Conservation (phyloP, 805 yeast species). For the Barnettozyma vustinii region DNA sequence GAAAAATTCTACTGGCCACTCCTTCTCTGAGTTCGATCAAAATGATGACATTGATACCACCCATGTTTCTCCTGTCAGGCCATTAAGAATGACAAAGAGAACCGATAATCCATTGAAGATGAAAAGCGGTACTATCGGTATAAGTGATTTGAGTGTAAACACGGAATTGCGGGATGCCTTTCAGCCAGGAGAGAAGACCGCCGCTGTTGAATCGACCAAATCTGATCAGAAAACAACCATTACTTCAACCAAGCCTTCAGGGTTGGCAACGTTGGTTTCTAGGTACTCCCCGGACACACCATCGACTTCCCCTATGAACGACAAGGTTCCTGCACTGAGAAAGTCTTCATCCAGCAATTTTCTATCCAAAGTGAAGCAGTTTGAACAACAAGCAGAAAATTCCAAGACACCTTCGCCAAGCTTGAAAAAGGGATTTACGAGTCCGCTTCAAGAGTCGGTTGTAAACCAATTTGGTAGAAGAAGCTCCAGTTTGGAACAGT, state of each 20-base stretch:
- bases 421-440: slow-evolving; percentile 9
- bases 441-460: slow-evolving; percentile 18
- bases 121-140: slow-evolving; percentile 9
- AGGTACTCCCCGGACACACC: slow-evolving; percentile 15
- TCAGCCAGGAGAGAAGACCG: not conserved
- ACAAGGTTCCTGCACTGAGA: slow-evolving; percentile 14
- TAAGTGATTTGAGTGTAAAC: slow-evolving; percentile 15
- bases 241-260: slow-evolving; percentile 10
- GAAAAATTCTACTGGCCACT: not conserved
- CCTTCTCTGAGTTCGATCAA: not conserved
- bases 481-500: slow-evolving; percentile 12
- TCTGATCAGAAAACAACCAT: slow-evolving; percentile 1
- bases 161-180: slow-evolving; percentile 13
- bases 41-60: slow-evolving; percentile 2
- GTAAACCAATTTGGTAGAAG: slow-evolving; percentile 20
- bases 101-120: slow-evolving; percentile 25
- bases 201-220: slow-evolving; percentile 1
- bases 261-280: slow-evolving; percentile 12
- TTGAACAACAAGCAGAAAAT: slow-evolving; percentile 20
- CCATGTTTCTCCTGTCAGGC: slow-evolving; percentile 50
- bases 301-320: not conserved
- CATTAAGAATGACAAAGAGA: slow-evolving; percentile 62
- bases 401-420: slow-evolving; percentile 13
- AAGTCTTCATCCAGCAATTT: slow-evolving; percentile 26
- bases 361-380: slow-evolving; percentile 28